Conservation (phyloP, 225 moss, liverwort and hornwort species). For the Sphagnum contortum region DNA sequence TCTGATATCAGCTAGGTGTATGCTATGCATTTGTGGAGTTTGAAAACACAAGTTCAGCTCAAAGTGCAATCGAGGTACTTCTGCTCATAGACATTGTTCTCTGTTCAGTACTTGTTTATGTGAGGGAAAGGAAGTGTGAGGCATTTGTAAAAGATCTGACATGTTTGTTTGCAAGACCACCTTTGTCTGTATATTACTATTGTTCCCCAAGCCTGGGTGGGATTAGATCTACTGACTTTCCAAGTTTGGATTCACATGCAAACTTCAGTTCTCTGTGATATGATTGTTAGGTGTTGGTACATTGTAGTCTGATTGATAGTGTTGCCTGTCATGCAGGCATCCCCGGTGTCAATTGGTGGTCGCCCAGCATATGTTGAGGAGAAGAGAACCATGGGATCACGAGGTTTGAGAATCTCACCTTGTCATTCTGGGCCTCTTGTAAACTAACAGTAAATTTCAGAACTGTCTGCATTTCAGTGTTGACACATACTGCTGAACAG, state of each 20-base stretch:
- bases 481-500: too few relatives aligned
- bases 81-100: background rate
- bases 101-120: background rate
- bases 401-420: conserved; percentile 6
- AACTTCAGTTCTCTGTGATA: background rate
- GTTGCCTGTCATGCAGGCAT: conserved; percentile 12
- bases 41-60: conserved; percentile 61
- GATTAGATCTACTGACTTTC: too few relatives aligned
- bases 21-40: conserved; percentile 97
- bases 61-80: conserved; percentile 70
- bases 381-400: conserved; percentile 30
- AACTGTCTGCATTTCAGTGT: too few relatives aligned
- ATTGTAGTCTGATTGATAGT: background rate
- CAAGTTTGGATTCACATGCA: too few relatives aligned
- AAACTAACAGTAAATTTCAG: too few relatives aligned
- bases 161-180: too few relatives aligned
- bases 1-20: conserved; percentile 42
- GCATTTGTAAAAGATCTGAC: background rate
- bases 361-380: conserved; percentile 39
- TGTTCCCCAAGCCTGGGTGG: too few relatives aligned
- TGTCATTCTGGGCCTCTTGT: background rate
- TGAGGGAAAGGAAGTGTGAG: background rate
- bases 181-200: too few relatives aligned
- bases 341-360: conserved; percentile 23
- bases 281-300: background rate